Evolutionary conservation across 495 filamentous ascomycete species (phyloP).

Genomic region (Aspergillus sclerotioniger): DNA sequence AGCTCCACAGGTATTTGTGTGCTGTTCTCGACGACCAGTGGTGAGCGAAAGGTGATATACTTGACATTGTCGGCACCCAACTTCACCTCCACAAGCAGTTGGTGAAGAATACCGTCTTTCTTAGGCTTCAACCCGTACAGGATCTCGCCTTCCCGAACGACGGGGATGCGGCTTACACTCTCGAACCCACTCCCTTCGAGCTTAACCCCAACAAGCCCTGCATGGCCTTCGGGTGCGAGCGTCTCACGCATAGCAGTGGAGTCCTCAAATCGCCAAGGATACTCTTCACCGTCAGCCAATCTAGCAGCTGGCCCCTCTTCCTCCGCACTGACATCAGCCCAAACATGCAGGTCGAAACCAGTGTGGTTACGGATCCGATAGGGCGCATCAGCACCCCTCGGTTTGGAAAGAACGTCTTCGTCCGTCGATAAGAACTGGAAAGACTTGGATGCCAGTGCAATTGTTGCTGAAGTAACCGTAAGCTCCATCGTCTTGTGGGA

Average conservation of each 20-base stretch:
- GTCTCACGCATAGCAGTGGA: constrained; percentile 92
- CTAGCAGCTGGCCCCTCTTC: constrained; percentile 69
- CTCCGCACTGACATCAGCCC: constrained; percentile 67
- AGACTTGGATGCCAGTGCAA: constrained; percentile 88
- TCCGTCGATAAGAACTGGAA: constrained; percentile 85
- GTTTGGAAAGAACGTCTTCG: constrained; percentile 92
- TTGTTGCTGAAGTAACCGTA: constrained; percentile 89
- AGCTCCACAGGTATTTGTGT: constrained; percentile 95
- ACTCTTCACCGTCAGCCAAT: constrained; percentile 83
- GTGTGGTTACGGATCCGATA: constrained; percentile 95
- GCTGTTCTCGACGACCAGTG: constrained; percentile 94
- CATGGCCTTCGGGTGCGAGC: constrained; percentile 75
- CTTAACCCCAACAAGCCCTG: constrained; percentile 73
- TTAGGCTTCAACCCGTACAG: constrained; percentile 82
- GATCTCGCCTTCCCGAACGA: constrained; percentile 90
- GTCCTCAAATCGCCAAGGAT: constrained; percentile 94
- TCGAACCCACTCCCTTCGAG: constrained; percentile 95
- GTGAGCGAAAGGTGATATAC: constrained; percentile 93
- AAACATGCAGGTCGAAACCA: constrained; percentile 82
- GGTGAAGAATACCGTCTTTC: constrained; percentile 80
- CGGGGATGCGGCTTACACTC: constrained; percentile 77
- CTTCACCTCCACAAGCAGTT: constrained; percentile 86
- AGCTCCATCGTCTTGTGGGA: constrained; percentile 89
- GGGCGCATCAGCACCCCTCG: constrained; percentile 84
- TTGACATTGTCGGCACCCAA: constrained; percentile 92